A percentile compares a stretch with the other conserved stretches of the same genome.
Evolutionary conservation across 2,329 filamentous ascomycete genomes (phyloP).

Genomic region (Botrytis fabae): DNA sequence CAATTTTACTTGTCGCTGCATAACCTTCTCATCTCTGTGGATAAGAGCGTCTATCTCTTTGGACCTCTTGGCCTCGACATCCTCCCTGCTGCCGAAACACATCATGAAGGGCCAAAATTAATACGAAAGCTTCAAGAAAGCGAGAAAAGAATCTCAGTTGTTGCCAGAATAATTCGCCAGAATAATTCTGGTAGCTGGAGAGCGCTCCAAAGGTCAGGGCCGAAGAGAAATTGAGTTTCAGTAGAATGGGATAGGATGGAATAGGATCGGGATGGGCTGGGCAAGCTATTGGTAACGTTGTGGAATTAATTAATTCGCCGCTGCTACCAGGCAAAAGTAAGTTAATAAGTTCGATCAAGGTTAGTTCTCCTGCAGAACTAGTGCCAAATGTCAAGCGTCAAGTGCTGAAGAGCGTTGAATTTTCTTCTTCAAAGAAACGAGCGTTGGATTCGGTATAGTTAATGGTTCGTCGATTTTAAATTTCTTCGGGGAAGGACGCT

Average conservation of each 20-base stretch:
- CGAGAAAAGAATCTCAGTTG: not conserved
- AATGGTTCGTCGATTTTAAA: not conserved
- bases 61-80: constrained; percentile 55
- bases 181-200: not conserved
- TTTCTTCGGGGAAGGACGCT: constrained; percentile 1
- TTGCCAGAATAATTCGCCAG: not conserved
- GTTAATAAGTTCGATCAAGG: not conserved
- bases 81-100: constrained; percentile 60
- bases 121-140: not conserved
- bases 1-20: constrained; percentile 89
- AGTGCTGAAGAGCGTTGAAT: not conserved
- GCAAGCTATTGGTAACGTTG: not conserved
- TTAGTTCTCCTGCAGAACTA: not conserved
- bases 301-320: not conserved
- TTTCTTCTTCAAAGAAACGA: not conserved
- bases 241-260: not conserved
- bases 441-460: not conserved
- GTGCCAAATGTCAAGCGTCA: not conserved
- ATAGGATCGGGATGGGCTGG: not conserved
- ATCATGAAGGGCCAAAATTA: constrained; percentile 46
- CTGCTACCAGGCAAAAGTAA: not conserved
- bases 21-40: constrained; percentile 81
- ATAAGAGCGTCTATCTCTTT: constrained; percentile 84
- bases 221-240: not conserved
- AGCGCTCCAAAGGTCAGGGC: not conserved